These are phyloP conservation scores for Cyberlindnera subsufficiens DNA, from an alignment of 805 yeast species.

Conservation along the genomic window DNA sequence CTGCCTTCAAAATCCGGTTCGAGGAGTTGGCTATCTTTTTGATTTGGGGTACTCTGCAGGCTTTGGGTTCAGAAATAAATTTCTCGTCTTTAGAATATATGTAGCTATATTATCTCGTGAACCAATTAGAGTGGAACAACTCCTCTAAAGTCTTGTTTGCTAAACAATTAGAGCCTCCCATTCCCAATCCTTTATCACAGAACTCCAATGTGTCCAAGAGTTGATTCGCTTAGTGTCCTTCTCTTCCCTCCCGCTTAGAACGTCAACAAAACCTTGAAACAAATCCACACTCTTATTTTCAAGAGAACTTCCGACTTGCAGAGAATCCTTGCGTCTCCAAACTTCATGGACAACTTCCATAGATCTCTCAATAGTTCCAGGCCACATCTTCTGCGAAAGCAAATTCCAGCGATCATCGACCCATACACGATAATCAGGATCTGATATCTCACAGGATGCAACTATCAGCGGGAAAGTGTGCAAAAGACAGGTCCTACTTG, in stretches of 20 bases:
- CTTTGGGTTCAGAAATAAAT: too few relatives aligned
- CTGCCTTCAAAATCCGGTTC: too few relatives aligned
- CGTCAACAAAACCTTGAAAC: constrained; percentile 19
- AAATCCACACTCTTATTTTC: constrained; percentile 12
- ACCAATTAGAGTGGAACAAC: too few relatives aligned
- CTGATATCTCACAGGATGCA: constrained; percentile 59
- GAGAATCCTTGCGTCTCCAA: constrained; percentile 53
- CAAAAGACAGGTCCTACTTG: constrained; percentile 48
- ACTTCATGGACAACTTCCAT: constrained; percentile 66
- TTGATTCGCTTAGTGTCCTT: constrained; percentile 36
- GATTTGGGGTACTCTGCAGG: too few relatives aligned
- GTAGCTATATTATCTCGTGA: too few relatives aligned
- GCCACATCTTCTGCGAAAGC: constrained; percentile 49
- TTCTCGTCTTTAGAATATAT: too few relatives aligned
- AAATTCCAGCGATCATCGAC: constrained; percentile 52
- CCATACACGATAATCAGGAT: constrained; percentile 57
- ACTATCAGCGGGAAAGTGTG: constrained; percentile 63
- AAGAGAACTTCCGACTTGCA: constrained; percentile 1
- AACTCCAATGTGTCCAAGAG: constrained; percentile 58
- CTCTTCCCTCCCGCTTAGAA: constrained; percentile 13
- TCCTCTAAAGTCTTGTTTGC: too few relatives aligned
- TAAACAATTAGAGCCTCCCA: constrained; percentile 60
- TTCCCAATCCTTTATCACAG: constrained; percentile 70
- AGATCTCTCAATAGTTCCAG: constrained; percentile 62
- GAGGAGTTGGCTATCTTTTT: too few relatives aligned